Evolutionary conservation across 208 protist species (phyloP), one percentile per base, ranked within the genome.

Genomic region (Crithidia thermophila): DNA sequence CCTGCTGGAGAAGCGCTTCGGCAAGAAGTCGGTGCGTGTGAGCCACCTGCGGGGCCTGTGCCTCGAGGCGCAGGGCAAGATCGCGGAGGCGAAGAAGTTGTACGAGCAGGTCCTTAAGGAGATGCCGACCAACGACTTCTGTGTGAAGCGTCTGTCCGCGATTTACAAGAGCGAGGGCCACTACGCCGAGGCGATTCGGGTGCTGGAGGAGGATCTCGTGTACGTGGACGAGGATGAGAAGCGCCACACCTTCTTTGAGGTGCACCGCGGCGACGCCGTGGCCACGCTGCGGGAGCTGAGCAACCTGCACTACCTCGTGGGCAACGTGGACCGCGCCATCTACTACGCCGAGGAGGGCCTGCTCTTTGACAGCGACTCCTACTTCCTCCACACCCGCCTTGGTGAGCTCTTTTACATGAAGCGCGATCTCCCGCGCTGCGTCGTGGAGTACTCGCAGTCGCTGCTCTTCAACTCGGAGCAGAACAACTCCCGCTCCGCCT

Each of bases 401-500:
- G 90, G 70, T 11, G 90, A 95, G 79, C 70, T 95, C 16, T 84
- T 78, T 39, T 93, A 91, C 79, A 74, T 77, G 46, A 76, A 79
- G 61, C 83, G 84, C 42, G 80, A 93, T 46, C 72, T 86, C 49
- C 66, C 52, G 18, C 82, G 79, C 37, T 68, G 73, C 51, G 73
- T 77, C 21, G 57, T 81, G 18, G 81, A 85, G 77, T 95, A 91
- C 77, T 51, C 90, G 16, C 87, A 93, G 75, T 93, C 90, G 33
- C 83, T 95, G 21, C 80, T 80, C 13, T 70, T 88, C 50, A 95
- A 95, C 60, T 52, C 63, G 27, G 60, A 81, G 50, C 43, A 71
- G 11, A 95, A 95, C 76, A 95, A 95, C 75, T 58, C 77, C 10
- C 84, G 90, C 13, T 83, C 87, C 13, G 85, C 85, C 16, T 93